Evolutionary conservation across 2,329 filamentous ascomycete species (phyloP), one percentile per base, ranked within the genome.

Genomic region (Fusarium sp.): DNA sequence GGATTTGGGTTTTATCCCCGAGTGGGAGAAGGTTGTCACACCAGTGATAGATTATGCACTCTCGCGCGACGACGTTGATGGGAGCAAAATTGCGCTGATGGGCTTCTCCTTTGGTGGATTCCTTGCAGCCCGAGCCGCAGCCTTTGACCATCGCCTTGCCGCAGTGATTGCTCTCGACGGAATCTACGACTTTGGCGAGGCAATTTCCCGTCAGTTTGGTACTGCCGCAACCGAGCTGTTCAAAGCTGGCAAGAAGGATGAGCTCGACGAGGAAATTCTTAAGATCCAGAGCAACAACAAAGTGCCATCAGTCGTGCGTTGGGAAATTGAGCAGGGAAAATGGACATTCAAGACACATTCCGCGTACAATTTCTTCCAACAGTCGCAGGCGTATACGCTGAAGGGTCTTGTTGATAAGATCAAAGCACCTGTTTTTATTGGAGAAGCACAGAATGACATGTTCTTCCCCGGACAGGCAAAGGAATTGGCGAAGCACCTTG

Each of bases 51-150:
- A 84, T 70, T 80, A 80, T 23, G 42, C 79, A 0, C 33, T 78
- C 3, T 59, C 62, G 3, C 57, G 70, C 5, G 66, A 66, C 13
- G 67, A 72, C 8, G 80, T 83, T 8, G 77, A 81, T 55, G 28
- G 50, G 10, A 43, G 69, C 70, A 58, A 77, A 29, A 38, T 84
- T 3, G 82, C 69, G 6, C 70, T 84, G 3, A 44, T 82, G 23
- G 83, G 83, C 15, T 71, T 77, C 53, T 83, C 81, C 3, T 77
- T 84, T 43, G 81, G 82, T 7, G 82, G 82, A 0, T 79, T 75
- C 24, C 76, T 84, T 1, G 78, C 76, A 6, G 69, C 79, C 3
- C 78, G 81, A 7, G 83, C 81, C 2, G 82, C 82, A 1, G 80
- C 81, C 1, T 82, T 81, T 62, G 83, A 85, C 58, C 79, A 76